Conservation (phyloP, 78 protist species). For the slime mould (Dictyostelium discoideum) region DNA sequence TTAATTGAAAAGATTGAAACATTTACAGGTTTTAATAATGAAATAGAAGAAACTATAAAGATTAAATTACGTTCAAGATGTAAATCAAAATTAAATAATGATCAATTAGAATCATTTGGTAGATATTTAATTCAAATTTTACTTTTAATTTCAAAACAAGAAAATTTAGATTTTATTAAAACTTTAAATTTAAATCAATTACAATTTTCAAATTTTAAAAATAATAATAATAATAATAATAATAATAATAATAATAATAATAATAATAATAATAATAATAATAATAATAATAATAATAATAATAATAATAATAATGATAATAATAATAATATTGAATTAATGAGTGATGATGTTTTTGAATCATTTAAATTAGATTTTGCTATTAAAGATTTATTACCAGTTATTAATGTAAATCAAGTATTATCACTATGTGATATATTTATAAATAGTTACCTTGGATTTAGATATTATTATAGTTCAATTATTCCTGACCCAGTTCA, state of each 20-base stretch:
- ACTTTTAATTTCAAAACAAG: background rate
- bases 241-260: background rate
- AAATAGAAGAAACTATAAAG: background rate
- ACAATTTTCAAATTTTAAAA: background rate
- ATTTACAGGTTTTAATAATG: background rate
- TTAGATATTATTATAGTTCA: background rate
- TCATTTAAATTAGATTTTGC: background rate
- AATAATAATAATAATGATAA: too few species aligned
- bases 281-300: too few species aligned
- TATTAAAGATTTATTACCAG: background rate
- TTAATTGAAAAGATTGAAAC: background rate
- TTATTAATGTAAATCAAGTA: background rate
- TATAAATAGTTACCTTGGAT: background rate
- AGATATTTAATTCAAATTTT: background rate
- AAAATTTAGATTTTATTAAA: background rate
- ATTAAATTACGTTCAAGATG: background rate
- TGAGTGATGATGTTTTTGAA: background rate
- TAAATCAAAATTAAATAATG: background rate
- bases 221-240: background rate
- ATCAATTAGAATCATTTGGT: background rate
- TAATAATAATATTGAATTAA: background rate
- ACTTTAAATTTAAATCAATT: background rate
- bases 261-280: too few species aligned
- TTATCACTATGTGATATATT: background rate
- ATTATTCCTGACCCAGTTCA: background rate